phyloP scores from a whole-genome alignment of 495 filamentous ascomycete species.

The Durotheca rogersii region DNA sequence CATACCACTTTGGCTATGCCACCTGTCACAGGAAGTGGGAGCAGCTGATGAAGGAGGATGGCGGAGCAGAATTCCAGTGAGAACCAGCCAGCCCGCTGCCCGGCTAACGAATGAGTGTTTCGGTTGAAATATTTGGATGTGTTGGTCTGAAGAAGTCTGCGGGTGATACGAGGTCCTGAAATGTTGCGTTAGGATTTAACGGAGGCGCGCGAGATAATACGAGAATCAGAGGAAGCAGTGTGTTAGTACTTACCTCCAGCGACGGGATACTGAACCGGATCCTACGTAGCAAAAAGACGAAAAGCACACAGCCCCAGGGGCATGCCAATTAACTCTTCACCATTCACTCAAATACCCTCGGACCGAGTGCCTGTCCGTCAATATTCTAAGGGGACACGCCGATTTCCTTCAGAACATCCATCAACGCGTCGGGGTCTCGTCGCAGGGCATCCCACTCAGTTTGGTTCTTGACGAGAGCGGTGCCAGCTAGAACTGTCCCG shows the following conservation, averaged over 20 bases:
- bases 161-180: constrained; percentile 22
- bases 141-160: constrained; percentile 17
- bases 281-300: constrained; percentile 2
- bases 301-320: constrained; percentile 1
- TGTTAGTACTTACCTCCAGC: constrained; percentile 34
- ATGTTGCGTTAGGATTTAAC: constrained; percentile 16
- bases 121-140: constrained; percentile 5
- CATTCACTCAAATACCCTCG: not conserved
- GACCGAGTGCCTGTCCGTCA: not conserved
- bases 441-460: constrained; percentile 67
- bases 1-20: constrained; percentile 81
- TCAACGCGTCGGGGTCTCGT: constrained; percentile 50
- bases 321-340: not conserved
- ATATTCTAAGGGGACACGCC: constrained; percentile 50
- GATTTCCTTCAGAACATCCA: constrained; percentile 58
- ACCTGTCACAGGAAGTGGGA: constrained; percentile 88
- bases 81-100: not conserved
- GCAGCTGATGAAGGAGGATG: constrained; percentile 39
- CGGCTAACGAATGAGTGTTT: constrained; percentile 5
- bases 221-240: constrained; percentile 8
- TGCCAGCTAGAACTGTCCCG: constrained; percentile 78
- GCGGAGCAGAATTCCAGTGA: constrained; percentile 10
- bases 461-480: constrained; percentile 74
- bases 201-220: not conserved
- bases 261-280: not conserved